Base-by-base conservation (phyloP, 1,284 basidiomycete genomes). In the Psilocybe mexicana region DNA sequence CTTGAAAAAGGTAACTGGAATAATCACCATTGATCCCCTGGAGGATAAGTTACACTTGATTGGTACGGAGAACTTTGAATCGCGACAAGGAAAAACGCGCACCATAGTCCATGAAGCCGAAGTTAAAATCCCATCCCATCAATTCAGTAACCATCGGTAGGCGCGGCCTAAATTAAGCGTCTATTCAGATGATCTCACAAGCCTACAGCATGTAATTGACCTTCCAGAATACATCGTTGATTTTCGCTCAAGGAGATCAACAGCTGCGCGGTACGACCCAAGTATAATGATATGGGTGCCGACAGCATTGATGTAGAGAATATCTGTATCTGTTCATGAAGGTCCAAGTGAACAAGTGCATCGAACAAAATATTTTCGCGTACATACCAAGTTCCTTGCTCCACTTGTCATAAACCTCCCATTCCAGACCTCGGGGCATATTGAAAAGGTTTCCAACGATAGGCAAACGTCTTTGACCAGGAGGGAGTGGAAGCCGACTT, bases 201-300 rank as follows among this genome's bases (percentile, higher is more conserved):
- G n/a, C 18, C 24, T 2, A 35, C 50, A 10, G 14, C 33, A 33
- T 48, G n/a, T 14, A 48, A 7, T 7, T 14, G 46, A 72, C 73
- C 78, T 69, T 52, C 70, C 70, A 1, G 74, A 82, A 67, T 79
- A 79, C 3, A 72, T 73, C 1, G 72, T 65, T 0, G 75, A 75
- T n/a, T 73, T 65, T 57, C 70, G 74, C 42, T 79, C 77, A 43
- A 81, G 63, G 11, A 81, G 60, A 10, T 79, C 79, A 0, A 61
- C 64, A 0, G 72, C 72, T 1, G 70, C 70, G 36, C 74, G 65
- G 2, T 65, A 52, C 2, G 76, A 72, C 42, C 75, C 74, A 26
- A 81, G 63, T 2, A 81, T 65, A 48, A 80, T 61, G 26, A 79
- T 65, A 3, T 69, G 65, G 6, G 66, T 72, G 1, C 76, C 76